These are phyloP conservation scores for Plasmodium yoelii DNA, from an alignment of 169 alveolate species.

Conservation along the genomic window DNA sequence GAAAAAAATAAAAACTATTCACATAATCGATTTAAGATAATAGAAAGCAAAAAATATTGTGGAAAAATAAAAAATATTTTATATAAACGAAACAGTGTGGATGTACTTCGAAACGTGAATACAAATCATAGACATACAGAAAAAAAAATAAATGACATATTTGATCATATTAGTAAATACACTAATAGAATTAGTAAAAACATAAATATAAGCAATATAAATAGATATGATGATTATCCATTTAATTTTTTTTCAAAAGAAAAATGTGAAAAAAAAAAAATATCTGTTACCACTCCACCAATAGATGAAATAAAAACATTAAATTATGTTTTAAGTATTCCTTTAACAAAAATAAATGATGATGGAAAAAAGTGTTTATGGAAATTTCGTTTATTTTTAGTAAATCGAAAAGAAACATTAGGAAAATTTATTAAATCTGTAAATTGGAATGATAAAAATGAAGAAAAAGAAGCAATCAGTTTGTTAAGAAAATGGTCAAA, in stretches of 20 bases:
- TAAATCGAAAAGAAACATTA: constrained; percentile 72
- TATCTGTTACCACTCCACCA: constrained; percentile 18
- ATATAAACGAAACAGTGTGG: too few relatives aligned
- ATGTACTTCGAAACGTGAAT: too few relatives aligned
- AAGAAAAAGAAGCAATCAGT: constrained; percentile 58
- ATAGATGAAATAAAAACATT: constrained; percentile 56
- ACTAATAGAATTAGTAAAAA: constrained; percentile 50
- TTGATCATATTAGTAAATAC: constrained; percentile 49
- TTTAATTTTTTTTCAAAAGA: constrained; percentile 34
- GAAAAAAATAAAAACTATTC: too few relatives aligned
- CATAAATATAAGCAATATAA: constrained; percentile 22
- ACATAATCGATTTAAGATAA: too few relatives aligned
- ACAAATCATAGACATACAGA: neutral
- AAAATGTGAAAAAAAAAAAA: neutral
- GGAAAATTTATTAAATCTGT: constrained; percentile 77
- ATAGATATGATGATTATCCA: constrained; percentile 72
- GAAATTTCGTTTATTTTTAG: constrained; percentile 72
- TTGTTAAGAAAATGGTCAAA: constrained; percentile 74
- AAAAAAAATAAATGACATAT: constrained; percentile 43
- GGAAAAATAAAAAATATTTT: too few relatives aligned
- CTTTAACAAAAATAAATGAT: constrained; percentile 64
- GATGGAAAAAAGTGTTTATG: constrained; percentile 76
- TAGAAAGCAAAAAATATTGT: too few relatives aligned
- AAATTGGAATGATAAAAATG: constrained; percentile 69
- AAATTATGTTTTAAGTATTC: constrained; percentile 24